These are phyloP conservation scores for Ogataea ramenticola DNA, from an alignment of 805 yeast genomes.

Conservation along the genomic window DNA sequence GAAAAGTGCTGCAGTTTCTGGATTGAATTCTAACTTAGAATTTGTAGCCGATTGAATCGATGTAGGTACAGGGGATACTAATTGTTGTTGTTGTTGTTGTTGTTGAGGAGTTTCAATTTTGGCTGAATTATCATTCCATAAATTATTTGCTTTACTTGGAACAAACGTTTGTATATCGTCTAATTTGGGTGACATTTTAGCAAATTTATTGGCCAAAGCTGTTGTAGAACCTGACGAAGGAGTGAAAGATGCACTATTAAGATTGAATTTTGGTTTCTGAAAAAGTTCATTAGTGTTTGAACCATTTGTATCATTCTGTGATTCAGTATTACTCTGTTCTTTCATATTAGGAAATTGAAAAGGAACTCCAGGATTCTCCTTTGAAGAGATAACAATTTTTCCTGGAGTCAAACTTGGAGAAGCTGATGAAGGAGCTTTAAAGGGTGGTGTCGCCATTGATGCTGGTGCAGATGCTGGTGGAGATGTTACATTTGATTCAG, in stretches of 20 bases:
- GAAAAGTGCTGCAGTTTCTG: constrained; percentile 24
- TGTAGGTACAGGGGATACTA: background rate
- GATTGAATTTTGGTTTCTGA: constrained; percentile 40
- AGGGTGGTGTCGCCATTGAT: background rate
- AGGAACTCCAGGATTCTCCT: constrained; percentile 4
- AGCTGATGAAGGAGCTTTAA: constrained; percentile 2
- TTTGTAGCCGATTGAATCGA: background rate
- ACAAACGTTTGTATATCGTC: constrained; percentile 42
- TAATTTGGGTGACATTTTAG: constrained; percentile 41
- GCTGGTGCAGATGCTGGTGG: constrained; percentile 8
- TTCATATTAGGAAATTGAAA: background rate
- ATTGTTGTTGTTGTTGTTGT: constrained; percentile 2
- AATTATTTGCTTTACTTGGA: constrained; percentile 25
- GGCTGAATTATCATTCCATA: too few species aligned
- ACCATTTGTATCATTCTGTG: background rate
- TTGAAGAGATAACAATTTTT: constrained; percentile 3
- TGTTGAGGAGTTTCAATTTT: background rate
- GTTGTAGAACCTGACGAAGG: constrained; percentile 43
- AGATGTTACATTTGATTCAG: constrained; percentile 5
- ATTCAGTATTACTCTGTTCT: background rate
- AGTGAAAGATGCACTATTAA: constrained; percentile 47
- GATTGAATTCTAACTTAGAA: constrained; percentile 15
- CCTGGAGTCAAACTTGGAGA: constrained; percentile 3
- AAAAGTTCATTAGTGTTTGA: constrained; percentile 8
- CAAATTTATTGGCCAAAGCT: constrained; percentile 28